Base-by-base conservation (phyloP, 2,329 filamentous ascomycete genomes). In the Myriangium duriaei region DNA sequence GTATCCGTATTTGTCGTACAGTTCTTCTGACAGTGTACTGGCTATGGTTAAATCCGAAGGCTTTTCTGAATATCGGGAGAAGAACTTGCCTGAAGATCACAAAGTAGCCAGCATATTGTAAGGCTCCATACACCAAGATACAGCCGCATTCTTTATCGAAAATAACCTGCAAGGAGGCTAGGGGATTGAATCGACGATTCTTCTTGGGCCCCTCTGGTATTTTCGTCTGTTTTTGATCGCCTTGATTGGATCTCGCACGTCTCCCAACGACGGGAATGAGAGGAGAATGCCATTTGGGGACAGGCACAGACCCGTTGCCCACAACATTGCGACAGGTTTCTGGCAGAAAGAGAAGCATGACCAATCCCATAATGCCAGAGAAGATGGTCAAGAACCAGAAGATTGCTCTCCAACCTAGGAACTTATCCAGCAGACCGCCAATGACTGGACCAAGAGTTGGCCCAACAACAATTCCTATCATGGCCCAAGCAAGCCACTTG, bases 361-460 rank as follows among this genome's bases (percentile, higher is more conserved):
- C 18, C 13, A 56, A 32, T 6, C 47, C 38, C 14, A 41, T 44
- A 4, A 37, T 11, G 12, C 43, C 49, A 39, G 41, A 47, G 42
- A 47, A 44, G 34, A 53, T 52, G 13, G 47, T 45, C 11, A 55
- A 49, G 40, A 66, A 67, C 62, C 63, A 67, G 45, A 67, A 47
- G 47, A 57, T 48, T 48, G 49, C 44, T 42, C 54, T 33, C 58
- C 53, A 47, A 33, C 50, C 51, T 3, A 62, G 50, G 39, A 52
- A 61, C 17, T 51, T 42, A 2, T 46, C 45, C 6, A 55, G 47
- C 1, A 55, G 16, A 5, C 53, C 52, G 15, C 52, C 52, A 15
- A 56, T 47, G 10, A 49, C 39, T 0, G 79, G 76, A 0, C 72
- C 62, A 7, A 81, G 50, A 3, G 64, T 52, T 1, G 62, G 62